Evolutionary conservation across 2,329 filamentous ascomycete species (phyloP).

Genomic region (Diaporthe nobilis): DNA sequence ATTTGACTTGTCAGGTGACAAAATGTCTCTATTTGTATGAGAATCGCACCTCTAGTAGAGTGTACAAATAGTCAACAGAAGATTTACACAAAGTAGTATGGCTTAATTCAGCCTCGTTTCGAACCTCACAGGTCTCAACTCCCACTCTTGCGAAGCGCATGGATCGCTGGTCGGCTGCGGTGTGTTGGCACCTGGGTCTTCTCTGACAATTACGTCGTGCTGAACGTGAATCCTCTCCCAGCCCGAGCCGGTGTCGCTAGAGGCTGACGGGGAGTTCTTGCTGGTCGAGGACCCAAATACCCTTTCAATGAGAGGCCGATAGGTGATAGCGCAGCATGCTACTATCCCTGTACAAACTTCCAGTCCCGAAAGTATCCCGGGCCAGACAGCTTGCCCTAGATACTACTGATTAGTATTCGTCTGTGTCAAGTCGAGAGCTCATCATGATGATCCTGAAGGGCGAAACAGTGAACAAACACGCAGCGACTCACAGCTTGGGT

Average conservation of each 20-base stretch:
- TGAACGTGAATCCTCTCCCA: background rate
- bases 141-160: background rate
- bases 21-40: no score
- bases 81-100: background rate
- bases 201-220: background rate
- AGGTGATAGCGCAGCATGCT: conserved; percentile 4
- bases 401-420: background rate
- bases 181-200: background rate
- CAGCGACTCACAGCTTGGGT: background rate
- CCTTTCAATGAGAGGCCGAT: conserved; percentile 9
- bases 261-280: background rate
- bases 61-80: no score
- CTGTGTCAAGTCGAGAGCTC: background rate
- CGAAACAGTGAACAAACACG: background rate
- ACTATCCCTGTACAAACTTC: conserved; percentile 7
- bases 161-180: background rate
- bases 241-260: background rate
- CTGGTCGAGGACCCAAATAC: background rate
- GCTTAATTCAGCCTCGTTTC: background rate
- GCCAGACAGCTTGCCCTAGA: background rate
- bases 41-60: no score
- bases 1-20: no score
- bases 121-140: background rate
- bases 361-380: background rate
- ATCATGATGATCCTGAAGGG: background rate